phyloP scores from a whole-genome alignment of 805 yeast genomes.

The Metschnikowia peoriensis region DNA sequence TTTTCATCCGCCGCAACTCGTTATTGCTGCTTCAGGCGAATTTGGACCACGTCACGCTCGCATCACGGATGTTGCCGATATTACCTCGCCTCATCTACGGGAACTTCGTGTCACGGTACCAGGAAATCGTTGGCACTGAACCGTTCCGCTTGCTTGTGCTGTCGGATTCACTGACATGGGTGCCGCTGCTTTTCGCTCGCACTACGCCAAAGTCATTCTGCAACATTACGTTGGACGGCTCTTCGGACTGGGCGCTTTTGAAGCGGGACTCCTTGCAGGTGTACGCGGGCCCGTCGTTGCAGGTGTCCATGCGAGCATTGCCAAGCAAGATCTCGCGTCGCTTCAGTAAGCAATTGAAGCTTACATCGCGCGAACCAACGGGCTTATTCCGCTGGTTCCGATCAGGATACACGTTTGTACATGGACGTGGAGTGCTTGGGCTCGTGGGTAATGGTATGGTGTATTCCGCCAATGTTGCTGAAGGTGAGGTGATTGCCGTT shows the following conservation, averaged over 20 bases:
- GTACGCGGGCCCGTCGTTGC: constrained; percentile 52
- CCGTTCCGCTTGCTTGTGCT: constrained; percentile 46
- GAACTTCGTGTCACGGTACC: constrained; percentile 44
- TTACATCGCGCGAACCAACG: constrained; percentile 29
- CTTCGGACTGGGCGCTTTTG: constrained; percentile 61
- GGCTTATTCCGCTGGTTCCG: constrained; percentile 39
- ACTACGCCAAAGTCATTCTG: constrained; percentile 40
- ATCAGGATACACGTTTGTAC: constrained; percentile 46
- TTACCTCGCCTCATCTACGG: constrained; percentile 46
- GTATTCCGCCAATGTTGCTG: constrained; percentile 44
- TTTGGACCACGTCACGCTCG: constrained; percentile 14
- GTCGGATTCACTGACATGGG: constrained; percentile 27
- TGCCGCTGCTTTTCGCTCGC: constrained; percentile 14
- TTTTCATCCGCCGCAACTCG: constrained; percentile 47
- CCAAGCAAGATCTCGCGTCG: constrained; percentile 41
- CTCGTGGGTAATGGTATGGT: constrained; percentile 55
- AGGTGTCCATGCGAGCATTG: constrained; percentile 32
- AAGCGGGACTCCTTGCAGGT: constrained; percentile 47
- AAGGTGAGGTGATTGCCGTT: constrained; percentile 49
- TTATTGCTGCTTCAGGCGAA: constrained; percentile 47
- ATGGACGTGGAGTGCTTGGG: constrained; percentile 59
- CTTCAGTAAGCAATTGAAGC: constrained; percentile 24
- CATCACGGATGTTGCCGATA: constrained; percentile 33
- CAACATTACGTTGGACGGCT: constrained; percentile 52
- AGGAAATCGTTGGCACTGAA: constrained; percentile 46